phyloP scores from a whole-genome alignment of 2,329 filamentous ascomycete genomes.

The Aspergillus unguis region DNA sequence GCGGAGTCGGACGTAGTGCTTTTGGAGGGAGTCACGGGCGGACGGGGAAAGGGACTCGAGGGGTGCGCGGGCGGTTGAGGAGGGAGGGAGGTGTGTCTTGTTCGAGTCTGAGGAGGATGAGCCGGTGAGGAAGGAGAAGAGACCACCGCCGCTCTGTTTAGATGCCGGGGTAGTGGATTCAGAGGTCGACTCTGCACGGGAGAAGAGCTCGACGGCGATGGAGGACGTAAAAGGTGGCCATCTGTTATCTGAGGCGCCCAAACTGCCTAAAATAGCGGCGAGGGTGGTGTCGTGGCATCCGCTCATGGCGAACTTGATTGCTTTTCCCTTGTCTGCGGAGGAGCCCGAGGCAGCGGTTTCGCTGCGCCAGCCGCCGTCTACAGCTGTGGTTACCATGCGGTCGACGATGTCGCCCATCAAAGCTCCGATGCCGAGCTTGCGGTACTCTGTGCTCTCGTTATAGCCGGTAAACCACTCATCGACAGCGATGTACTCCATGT shows the following conservation, averaged over 20 bases:
- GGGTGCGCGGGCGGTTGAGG: conserved; percentile 34
- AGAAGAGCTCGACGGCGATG: conserved; percentile 87
- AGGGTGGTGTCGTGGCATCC: conserved; percentile 95
- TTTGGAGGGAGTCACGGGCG: conserved; percentile 36
- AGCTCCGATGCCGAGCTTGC: conserved; percentile 80
- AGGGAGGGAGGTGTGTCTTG: conserved; percentile 18
- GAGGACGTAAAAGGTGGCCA: conserved; percentile 97
- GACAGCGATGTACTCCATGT: conserved; percentile 69
- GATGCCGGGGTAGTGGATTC: conserved; percentile 17
- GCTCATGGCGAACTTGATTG: conserved; percentile 70
- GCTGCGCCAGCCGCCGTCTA: conserved; percentile 54
- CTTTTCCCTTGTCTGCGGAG: conserved; percentile 32
- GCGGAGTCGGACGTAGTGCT: conserved; percentile 82
- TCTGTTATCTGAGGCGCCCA: conserved; percentile 71
- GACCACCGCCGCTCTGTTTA: conserved; percentile 22
- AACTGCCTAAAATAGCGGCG: conserved; percentile 69
- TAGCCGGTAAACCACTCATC: conserved; percentile 96
- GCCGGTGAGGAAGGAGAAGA: conserved; percentile 33
- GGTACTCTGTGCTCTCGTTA: conserved; percentile 78
- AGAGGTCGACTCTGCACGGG: conserved; percentile 22
- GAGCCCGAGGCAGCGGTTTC: conserved; percentile 52
- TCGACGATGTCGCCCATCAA: conserved; percentile 79
- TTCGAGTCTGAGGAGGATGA: conserved; percentile 17
- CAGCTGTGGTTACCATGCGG: conserved; percentile 64
- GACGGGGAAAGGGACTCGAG: conserved; percentile 29